Conservation (phyloP, 306 rosid genomes). For the Sophora flavescens region DNA sequence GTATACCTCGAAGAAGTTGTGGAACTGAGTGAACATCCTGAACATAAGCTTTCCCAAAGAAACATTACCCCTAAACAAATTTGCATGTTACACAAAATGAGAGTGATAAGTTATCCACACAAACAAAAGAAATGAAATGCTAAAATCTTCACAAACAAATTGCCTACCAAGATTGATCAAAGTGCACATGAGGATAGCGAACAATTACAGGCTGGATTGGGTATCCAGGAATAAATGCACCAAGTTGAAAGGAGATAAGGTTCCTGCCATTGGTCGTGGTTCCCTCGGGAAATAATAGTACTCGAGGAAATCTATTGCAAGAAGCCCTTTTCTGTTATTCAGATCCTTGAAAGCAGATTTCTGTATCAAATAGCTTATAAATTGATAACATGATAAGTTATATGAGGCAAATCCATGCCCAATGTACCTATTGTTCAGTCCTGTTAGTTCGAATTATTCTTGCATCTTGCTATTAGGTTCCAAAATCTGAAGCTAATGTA, state of each 20-base stretch:
- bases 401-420: conserved; percentile 35
- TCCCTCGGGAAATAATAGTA: conserved; percentile 97
- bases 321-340: conserved; percentile 97
- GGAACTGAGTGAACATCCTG: conserved; percentile 97
- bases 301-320: conserved; percentile 83
- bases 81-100: conserved; percentile 36
- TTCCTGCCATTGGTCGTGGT: conserved; percentile 92
- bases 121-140: conserved; percentile 43
- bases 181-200: conserved; percentile 97
- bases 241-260: conserved; percentile 94
- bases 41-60: conserved; percentile 85
- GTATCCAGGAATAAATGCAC: conserved; percentile 89
- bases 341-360: conserved; percentile 94
- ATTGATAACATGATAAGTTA: conserved; percentile 53
- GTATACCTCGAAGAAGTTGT: conserved; percentile 92
- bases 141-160: conserved; percentile 39
- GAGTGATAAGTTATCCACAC: conserved; percentile 33
- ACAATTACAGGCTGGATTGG: conserved; percentile 90
- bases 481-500: conserved; percentile 25
- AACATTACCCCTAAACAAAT: conserved; percentile 76
- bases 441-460: conserved; percentile 18
- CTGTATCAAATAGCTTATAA: conserved; percentile 96
- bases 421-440: conserved; percentile 33
- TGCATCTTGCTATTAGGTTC: conserved; percentile 34
- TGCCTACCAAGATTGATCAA: conserved; percentile 96